Evolutionary conservation across 371 early-diverging fungal species (phyloP).

Genomic region (Blakeslea trispora): DNA sequence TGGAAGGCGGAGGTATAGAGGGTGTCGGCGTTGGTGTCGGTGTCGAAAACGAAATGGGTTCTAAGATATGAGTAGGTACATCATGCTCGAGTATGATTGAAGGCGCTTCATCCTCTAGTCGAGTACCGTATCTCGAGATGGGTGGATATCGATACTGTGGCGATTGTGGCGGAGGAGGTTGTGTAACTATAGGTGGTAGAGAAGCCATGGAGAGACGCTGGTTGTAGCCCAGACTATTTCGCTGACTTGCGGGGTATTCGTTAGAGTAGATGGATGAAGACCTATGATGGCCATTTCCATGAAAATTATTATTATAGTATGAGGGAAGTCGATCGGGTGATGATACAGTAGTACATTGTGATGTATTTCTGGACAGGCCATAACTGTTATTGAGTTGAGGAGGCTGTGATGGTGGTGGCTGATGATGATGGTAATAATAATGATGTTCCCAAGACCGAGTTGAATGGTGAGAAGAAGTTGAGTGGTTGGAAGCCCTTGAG

Average conservation of each 20-base stretch:
- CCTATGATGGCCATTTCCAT: background rate
- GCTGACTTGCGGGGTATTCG: background rate
- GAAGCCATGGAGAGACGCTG: slow-evolving; percentile 1
- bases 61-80: slow-evolving; percentile 28
- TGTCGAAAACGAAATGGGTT: slow-evolving; percentile 4
- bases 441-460: slow-evolving; percentile 28
- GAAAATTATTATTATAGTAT: slow-evolving; percentile 7
- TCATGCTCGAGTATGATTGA: slow-evolving; percentile 5
- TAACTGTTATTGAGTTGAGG: slow-evolving; percentile 3
- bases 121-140: background rate
- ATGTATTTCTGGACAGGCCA: slow-evolving; percentile 29
- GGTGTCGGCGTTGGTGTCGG: background rate
- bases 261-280: background rate
- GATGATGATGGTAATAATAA: slow-evolving; percentile 5
- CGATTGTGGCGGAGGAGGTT: slow-evolving; percentile 5
- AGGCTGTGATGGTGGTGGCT: slow-evolving; percentile 27
- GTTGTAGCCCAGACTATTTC: background rate
- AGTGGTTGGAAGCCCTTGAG: slow-evolving; percentile 28
- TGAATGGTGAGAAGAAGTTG: slow-evolving; percentile 33
- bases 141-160: background rate
- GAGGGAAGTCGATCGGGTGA: slow-evolving; percentile 22
- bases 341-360: slow-evolving; percentile 23
- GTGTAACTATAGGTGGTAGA: background rate
- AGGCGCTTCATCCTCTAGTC: slow-evolving; percentile 1
- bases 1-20: background rate